Conservation (phyloP, 352 stramenopile species). For the Discostella stelligera region DNA sequence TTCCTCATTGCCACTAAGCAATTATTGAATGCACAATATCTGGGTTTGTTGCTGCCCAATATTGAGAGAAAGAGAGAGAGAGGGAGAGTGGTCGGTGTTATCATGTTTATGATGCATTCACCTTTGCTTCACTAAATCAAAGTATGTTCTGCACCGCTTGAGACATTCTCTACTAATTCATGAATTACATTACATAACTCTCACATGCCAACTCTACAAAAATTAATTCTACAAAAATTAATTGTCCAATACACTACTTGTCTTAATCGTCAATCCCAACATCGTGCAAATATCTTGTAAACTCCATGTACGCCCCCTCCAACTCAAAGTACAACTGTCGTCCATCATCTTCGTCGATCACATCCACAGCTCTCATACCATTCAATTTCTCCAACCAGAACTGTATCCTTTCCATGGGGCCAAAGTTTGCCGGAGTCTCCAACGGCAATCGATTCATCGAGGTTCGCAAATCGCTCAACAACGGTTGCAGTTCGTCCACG, state of each 20-base stretch:
- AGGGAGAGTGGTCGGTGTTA: no score
- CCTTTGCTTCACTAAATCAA: no score
- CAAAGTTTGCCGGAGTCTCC: conserved; percentile 91
- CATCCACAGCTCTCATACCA: conserved; percentile 92
- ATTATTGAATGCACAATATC: no score
- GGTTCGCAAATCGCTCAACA: conserved; percentile 95
- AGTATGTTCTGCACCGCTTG: background rate
- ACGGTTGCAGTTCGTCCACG: conserved; percentile 95
- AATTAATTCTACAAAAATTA: no score
- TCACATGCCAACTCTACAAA: background rate
- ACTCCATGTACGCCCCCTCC: conserved; percentile 93
- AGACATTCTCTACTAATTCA: background rate
- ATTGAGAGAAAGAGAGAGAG: no score
- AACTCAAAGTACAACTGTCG: conserved; percentile 95
- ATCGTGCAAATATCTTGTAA: conserved; percentile 76
- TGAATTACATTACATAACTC: background rate
- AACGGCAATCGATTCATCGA: conserved; percentile 89
- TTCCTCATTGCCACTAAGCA: no score
- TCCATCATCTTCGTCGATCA: conserved; percentile 93
- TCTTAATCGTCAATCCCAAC: conserved; percentile 22
- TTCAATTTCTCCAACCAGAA: conserved; percentile 95
- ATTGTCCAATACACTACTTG: conserved; percentile 5
- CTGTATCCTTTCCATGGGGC: conserved; percentile 90
- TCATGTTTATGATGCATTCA: no score
- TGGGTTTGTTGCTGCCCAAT: no score